Base-by-base conservation (phyloP, 257 asterid species). In the Salvia hispanica region DNA sequence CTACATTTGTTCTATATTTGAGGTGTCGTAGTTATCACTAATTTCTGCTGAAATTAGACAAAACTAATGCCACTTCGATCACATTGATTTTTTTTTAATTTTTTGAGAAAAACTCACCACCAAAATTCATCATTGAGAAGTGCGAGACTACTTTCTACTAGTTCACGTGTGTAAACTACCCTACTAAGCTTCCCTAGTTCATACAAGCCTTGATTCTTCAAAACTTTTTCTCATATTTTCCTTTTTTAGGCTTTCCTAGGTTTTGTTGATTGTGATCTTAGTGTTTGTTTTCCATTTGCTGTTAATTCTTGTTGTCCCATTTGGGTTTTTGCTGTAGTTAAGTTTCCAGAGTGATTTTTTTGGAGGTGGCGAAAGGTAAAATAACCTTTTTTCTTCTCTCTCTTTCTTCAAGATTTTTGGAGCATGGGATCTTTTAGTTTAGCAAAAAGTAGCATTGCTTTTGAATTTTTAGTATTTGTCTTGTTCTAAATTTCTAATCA, bases 371-470 rank as follows among this genome's bases (percentile, higher is more conserved):
- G 15, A 69, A 69, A 68, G 63, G 61, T 69, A 2, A 25, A 25
- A 14, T 2, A 62, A 37, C 71, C 44, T 70, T 70, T 43, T 31
- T 34, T 3, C 6, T 4, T 7, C 0, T 48, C 7, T 8, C 53
- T 15, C 57, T 51, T 53, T 34, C 40, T 48, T 64, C 69, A 66
- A 72, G 56, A 55, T 71, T 74, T 74, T 57, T 5, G 37, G 6
- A 51, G 60, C 46, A 52, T 59, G 37, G 36, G 78, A 81, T 81
- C 82, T 65, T 74, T 66, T 21, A 36, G 59, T 74, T 66, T 21
- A 36, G 59, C 6, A 50, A 51, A 78, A 76, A 60, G 57, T 46
- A 15, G 47, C 47, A 13, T n/a, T 31, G 13, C 60, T 52, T 74
- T 40, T 5, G 4, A 33, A 7, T 6, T 18, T 45, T 9, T 1